Conservation (phyloP, 768 basidiomycete species). For the Psilocybe subaeruginosa region DNA sequence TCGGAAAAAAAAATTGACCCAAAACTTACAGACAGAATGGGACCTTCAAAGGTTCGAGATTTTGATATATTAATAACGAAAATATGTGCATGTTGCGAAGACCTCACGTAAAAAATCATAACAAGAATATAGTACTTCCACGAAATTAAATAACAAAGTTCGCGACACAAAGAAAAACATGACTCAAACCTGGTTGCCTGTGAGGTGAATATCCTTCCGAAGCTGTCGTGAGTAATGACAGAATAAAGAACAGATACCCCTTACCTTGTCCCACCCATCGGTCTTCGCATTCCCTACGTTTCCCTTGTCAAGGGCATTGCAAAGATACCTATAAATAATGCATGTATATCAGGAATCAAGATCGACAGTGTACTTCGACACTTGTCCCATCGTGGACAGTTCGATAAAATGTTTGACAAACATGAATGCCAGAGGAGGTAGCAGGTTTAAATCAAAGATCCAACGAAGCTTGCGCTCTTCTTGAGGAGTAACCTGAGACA, state of each 20-base stretch:
- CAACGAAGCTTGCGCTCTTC: conserved; percentile 36
- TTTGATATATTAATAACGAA: not conserved
- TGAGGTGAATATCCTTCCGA: conserved; percentile 41
- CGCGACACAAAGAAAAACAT: not conserved
- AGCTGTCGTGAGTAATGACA: not conserved
- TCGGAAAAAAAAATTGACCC: not conserved
- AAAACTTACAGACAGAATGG: conserved; percentile 46
- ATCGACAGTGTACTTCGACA: too few relatives aligned
- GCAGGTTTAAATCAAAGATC: conserved; percentile 44
- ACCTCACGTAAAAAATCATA: conserved; percentile 47
- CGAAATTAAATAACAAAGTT: not conserved
- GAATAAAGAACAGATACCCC: not conserved
- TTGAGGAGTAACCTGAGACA: conserved; percentile 20
- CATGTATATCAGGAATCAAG: not conserved
- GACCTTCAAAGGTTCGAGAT: conserved; percentile 29
- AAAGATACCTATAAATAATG: conserved; percentile 40
- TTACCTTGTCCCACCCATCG: conserved; percentile 50
- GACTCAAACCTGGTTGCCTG: conserved; percentile 43
- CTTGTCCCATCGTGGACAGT: not conserved
- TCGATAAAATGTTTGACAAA: conserved; percentile 12
- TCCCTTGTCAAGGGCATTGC: conserved; percentile 52
- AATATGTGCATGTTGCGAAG: not conserved
- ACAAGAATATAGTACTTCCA: conserved; percentile 49
- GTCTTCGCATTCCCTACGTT: conserved; percentile 58
- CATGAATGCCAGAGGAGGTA: conserved; percentile 49